Conservation (phyloP, 192 early-diverging fungal genomes). For the Gaertneriomyces semiglobifer region DNA sequence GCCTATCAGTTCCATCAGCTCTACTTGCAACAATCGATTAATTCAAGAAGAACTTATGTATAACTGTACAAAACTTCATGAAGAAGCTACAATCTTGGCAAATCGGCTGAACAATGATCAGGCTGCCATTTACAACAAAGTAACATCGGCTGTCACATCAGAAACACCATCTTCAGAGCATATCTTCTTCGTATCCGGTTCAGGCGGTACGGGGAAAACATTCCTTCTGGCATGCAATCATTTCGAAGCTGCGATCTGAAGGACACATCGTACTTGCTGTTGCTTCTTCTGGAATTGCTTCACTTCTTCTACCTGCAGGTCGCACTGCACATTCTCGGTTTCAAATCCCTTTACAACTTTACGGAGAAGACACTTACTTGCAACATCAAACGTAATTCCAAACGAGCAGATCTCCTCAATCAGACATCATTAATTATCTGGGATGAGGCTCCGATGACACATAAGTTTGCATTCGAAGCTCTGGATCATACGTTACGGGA, state of each 20-base stretch:
- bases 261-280: neutral
- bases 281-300: slow-evolving; percentile 2
- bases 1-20: neutral
- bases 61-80: neutral
- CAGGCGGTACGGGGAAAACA: slow-evolving; percentile 2
- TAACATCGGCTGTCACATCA: neutral
- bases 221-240: neutral
- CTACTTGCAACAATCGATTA: neutral
- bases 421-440: neutral
- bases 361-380: neutral
- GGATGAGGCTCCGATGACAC: slow-evolving; percentile 8
- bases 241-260: neutral
- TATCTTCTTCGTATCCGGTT: slow-evolving; percentile 4
- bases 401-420: neutral
- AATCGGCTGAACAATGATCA: neutral
- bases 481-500: neutral
- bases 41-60: neutral
- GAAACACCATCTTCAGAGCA: too few relatives aligned
- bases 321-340: slow-evolving; percentile 9
- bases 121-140: neutral
- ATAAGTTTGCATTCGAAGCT: slow-evolving; percentile 3
- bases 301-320: neutral
- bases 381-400: neutral
- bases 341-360: neutral
- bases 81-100: neutral